Evolutionary conservation across 495 filamentous ascomycete species (phyloP), one percentile per base, ranked within the genome.

Genomic region (Aspergillus funiculosus): DNA sequence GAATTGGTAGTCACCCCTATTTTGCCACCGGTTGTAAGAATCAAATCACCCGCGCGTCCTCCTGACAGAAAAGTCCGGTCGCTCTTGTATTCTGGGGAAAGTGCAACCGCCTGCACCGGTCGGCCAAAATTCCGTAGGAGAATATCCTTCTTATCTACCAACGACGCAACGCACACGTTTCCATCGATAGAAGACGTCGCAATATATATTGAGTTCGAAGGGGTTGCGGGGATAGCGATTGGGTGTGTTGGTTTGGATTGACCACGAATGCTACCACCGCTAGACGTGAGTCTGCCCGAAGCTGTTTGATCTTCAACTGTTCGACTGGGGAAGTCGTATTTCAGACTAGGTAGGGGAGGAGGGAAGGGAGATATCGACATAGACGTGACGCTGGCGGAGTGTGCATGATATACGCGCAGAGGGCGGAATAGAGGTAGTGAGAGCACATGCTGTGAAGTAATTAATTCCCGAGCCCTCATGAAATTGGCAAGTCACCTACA

Each of bases 161-260:
- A 60, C 1, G 89, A 94, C 32, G 83, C 78, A 15, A 97, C 77
- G 48, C 92, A 96, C 6, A 97, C 85, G 52, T 95, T 89, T 19
- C 92, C 92, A 60, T 98, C 92, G 53, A 95, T 88, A 0, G 94
- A 97, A 11, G 94, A 86, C 2, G 89, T 90, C 2, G 83, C 92
- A 49, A 97, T 88, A 64, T 92, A 82, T 31, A 96, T 92, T 27
- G 83, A 82, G 52, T 95, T 95, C 6, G 85, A 88, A 0, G 87
- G 82, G 5, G 73, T 85, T 22, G 79, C 73, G 2, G 86, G 79
- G 6, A 91, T 29, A 7, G 46, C 8, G 7, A 50, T 27, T 27
- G 71, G 15, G 52, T 71, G 25, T 58, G 60, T 51, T 74, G 70
- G 53, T 51, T 68, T 70, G 38, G 71, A 56, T 59, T 71, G 65